Percentiles rank a stretch among this genome's conserved stretches.
phyloP scores from a whole-genome alignment of 495 filamentous ascomycete species.

The Aspergillus panamensis region DNA sequence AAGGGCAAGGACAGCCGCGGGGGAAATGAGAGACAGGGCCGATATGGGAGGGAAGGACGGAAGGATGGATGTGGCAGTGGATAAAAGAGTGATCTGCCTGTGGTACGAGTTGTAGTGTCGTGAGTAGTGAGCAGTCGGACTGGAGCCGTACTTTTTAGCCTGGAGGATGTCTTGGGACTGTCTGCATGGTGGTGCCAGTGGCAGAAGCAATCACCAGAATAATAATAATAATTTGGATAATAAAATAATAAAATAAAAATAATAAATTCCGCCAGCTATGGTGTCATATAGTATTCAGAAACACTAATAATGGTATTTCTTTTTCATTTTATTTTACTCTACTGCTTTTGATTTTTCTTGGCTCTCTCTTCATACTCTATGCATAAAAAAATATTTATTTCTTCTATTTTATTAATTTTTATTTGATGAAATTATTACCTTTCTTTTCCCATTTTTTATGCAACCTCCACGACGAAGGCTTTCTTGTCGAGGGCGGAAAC shows the following conservation, averaged over 20 bases:
- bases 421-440: not conserved
- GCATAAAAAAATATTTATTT: not conserved
- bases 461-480: not conserved
- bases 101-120: conserved; percentile 34
- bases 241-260: conserved; percentile 8
- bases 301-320: not conserved
- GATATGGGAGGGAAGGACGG: conserved; percentile 30
- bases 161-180: conserved; percentile 17
- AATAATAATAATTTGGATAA: conserved; percentile 7
- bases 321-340: conserved; percentile 4
- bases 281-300: conserved; percentile 16
- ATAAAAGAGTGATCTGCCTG: conserved; percentile 47
- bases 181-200: conserved; percentile 13
- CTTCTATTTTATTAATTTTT: conserved; percentile 2
- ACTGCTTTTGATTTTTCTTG: conserved; percentile 2
- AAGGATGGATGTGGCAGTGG: conserved; percentile 34
- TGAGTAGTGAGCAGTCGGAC: conserved; percentile 35
- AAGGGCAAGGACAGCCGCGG: conserved; percentile 27
- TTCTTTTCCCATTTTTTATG: not conserved
- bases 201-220: conserved; percentile 7
- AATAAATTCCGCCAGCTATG: conserved; percentile 9
- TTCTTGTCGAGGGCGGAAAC: conserved; percentile 15
- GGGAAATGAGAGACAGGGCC: conserved; percentile 39
- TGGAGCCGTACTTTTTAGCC: conserved; percentile 32
- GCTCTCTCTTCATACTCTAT: not conserved